Conservation (phyloP, 169 alveolate species). For the Plasmodium inui region DNA sequence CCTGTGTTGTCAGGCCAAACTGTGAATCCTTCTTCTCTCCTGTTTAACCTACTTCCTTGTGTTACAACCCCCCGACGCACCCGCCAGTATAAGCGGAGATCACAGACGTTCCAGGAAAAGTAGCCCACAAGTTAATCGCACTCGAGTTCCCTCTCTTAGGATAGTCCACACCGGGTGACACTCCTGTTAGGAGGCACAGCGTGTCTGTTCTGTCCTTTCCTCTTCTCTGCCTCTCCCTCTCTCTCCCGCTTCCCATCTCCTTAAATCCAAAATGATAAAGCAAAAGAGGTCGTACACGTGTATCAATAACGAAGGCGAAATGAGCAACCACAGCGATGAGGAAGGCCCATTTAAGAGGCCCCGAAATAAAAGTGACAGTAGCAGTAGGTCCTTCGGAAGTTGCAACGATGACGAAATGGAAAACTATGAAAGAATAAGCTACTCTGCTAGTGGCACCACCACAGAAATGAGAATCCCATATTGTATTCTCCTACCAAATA, state of each 20-base stretch:
- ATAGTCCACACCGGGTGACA: neutral
- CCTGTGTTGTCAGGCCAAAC: neutral
- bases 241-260: neutral
- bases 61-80: neutral
- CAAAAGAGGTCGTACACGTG: conserved; percentile 59
- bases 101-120: neutral
- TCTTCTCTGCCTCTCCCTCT: neutral
- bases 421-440: neutral
- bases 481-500: conserved; percentile 57
- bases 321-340: conserved; percentile 35
- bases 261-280: conserved; percentile 24
- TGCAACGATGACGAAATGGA: conserved; percentile 21
- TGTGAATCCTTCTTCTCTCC: neutral
- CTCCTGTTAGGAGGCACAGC: neutral
- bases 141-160: neutral
- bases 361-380: conserved; percentile 44
- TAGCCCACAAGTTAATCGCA: neutral
- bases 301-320: conserved; percentile 20
- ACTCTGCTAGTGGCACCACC: neutral
- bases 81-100: neutral
- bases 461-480: conserved; percentile 66
- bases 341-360: conserved; percentile 38
- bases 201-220: neutral
- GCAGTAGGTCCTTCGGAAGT: conserved; percentile 57
- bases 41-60: neutral